Base-by-base conservation (phyloP, 2,329 filamentous ascomycete genomes). In the Neobulgaria alba region DNA sequence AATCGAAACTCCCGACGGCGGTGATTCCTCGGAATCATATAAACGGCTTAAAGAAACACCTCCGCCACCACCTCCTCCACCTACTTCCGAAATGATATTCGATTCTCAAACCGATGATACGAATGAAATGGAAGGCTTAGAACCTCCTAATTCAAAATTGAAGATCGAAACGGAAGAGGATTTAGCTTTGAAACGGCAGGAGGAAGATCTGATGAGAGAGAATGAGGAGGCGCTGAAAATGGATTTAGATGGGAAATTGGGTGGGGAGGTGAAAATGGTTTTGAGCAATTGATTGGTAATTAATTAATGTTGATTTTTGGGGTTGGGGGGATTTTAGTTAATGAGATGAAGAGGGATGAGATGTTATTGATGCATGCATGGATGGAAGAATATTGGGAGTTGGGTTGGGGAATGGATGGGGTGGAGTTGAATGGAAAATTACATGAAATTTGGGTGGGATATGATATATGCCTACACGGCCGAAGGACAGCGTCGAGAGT, bases 41-140 rank as follows among this genome's bases (percentile, higher is more conserved):
- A 60, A 61, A 30, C 49, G 57, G 2, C 35, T 57, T 3, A 60
- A 59, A 37, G 56, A 57, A 20, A 47, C 51, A 10, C 30, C 39
- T 12, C 43, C 53, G 2, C 51, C 56, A 9, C 50, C 57, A 3
- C 58, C 57, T 1, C 57, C 57, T 1, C 57, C 56, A 3, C 54
- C n/a, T n/a, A n/a, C n/a, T n/a, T n/a, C n/a, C n/a, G n/a, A n/a
- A n/a, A n/a, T n/a, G n/a, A n/a, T n/a, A n/a, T n/a, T n/a, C n/a
- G n/a, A 52, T 12, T 52, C 53, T 1, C 53, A 51, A 9, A 52
- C 55, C n/a, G 39, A 43, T 10, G 42, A 40, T 17, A 36, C 39
- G 18, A 5, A n/a, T 5, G 12, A 8, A 8, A 16, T 16, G 9
- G 15, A 12, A 10, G 12, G 23, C 23, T 51, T 55, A 9, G 49